Evolutionary conservation across 2,329 filamentous ascomycete genomes (phyloP).

Genomic region (Huntiella bhutanensis): DNA sequence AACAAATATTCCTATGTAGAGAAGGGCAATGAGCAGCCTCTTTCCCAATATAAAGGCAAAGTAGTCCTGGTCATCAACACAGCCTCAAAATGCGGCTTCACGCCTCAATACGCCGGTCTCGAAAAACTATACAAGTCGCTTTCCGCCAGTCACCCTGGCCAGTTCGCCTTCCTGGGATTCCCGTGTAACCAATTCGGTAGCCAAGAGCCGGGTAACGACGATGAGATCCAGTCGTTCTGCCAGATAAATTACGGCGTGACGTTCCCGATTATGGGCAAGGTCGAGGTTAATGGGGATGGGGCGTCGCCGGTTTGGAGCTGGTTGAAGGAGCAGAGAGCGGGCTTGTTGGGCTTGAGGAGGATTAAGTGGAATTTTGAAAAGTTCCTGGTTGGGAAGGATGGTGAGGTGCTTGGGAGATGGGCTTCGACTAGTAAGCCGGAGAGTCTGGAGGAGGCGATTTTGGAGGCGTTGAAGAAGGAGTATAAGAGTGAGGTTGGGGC

Average conservation of each 20-base stretch:
- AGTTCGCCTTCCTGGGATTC: slow-evolving; percentile 83
- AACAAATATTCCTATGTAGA: slow-evolving; percentile 14
- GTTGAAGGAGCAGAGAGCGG: slow-evolving; percentile 55
- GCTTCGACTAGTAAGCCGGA: slow-evolving; percentile 78
- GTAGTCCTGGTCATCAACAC: slow-evolving; percentile 95
- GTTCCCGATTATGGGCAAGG: slow-evolving; percentile 83
- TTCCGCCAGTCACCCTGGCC: slow-evolving; percentile 46
- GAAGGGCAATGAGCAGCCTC: slow-evolving; percentile 48
- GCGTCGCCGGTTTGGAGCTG: slow-evolving; percentile 66
- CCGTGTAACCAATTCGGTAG: slow-evolving; percentile 94
- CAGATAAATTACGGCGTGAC: slow-evolving; percentile 84
- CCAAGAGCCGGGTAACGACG: slow-evolving; percentile 73
- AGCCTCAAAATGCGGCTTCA: slow-evolving; percentile 97
- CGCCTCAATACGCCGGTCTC: slow-evolving; percentile 78
- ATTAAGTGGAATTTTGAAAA: slow-evolving; percentile 99
- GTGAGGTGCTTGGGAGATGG: slow-evolving; percentile 71
- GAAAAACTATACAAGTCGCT: slow-evolving; percentile 76
- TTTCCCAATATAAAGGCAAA: slow-evolving; percentile 65
- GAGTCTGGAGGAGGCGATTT: slow-evolving; percentile 52
- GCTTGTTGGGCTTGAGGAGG: slow-evolving; percentile 69
- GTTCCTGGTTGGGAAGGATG: slow-evolving; percentile 76
- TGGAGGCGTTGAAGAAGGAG: slow-evolving; percentile 41
- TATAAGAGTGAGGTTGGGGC: neutral
- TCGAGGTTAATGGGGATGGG: slow-evolving; percentile 76
- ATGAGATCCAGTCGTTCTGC: slow-evolving; percentile 71